Percentiles rank a stretch among this genome's conserved stretches.
These are phyloP conservation scores for Russula olivacea DNA, from an alignment of 768 basidiomycete genomes.

Conservation along the genomic window DNA sequence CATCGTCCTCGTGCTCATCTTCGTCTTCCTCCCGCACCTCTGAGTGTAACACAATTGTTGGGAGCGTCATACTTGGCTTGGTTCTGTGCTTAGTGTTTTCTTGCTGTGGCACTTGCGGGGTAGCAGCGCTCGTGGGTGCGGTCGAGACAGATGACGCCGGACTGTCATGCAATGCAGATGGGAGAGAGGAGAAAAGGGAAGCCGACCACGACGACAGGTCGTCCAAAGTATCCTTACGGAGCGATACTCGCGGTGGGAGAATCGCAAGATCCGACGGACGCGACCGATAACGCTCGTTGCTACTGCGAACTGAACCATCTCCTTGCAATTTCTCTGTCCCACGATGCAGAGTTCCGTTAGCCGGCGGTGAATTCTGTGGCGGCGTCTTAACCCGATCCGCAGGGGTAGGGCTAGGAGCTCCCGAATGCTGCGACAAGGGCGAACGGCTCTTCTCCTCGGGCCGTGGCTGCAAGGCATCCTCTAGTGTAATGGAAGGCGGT, in stretches of 20 bases:
- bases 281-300: not conserved
- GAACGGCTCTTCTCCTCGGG: slow-evolving; percentile 5
- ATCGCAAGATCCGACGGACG: slow-evolving; percentile 20
- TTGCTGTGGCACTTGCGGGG: not conserved
- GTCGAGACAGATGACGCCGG: slow-evolving; percentile 1
- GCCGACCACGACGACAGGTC: slow-evolving; percentile 25
- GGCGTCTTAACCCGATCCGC: not conserved
- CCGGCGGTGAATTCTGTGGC: not conserved
- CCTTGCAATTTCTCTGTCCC: not conserved
- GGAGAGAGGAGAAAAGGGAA: slow-evolving; percentile 24
- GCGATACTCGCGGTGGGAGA: slow-evolving; percentile 23
- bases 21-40: slow-evolving; percentile 10
- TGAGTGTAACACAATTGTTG: slow-evolving; percentile 13
- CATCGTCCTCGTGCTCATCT: not conserved
- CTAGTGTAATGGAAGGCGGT: slow-evolving; percentile 10
- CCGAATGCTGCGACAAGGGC: not conserved
- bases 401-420: not conserved
- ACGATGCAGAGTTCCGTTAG: not conserved
- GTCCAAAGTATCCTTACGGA: slow-evolving; percentile 22
- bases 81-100: not conserved
- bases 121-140: not conserved
- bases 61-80: slow-evolving; percentile 13
- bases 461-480: not conserved
- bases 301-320: not conserved
- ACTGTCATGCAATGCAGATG: slow-evolving; percentile 12